These are phyloP conservation scores for Yamadazyma songkhlaensis DNA, from an alignment of 1,139 yeast species.

Conservation along the genomic window DNA sequence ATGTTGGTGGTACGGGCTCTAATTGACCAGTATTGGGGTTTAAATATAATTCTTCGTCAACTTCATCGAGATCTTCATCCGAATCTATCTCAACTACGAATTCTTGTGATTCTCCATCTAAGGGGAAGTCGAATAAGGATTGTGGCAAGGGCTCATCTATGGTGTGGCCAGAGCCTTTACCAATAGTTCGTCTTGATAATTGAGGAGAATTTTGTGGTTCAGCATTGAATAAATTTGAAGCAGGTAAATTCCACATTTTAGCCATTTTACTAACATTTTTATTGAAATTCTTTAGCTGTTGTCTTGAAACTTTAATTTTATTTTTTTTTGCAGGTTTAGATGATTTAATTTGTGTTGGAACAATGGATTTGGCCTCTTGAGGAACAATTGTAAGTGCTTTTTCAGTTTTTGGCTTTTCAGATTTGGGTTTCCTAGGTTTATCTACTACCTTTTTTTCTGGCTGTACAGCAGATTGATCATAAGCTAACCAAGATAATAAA, in stretches of 20 bases:
- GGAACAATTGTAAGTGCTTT: not conserved
- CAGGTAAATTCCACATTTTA: slow-evolving; percentile 37
- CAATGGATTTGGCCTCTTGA: not conserved
- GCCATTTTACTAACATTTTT: slow-evolving; percentile 22
- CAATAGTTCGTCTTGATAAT: not conserved
- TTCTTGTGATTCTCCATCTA: slow-evolving; percentile 20
- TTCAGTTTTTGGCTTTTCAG: not conserved
- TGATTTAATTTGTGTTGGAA: not conserved
- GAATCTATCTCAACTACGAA: slow-evolving; percentile 32
- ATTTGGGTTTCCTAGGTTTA: not conserved
- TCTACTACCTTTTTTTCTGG: not conserved
- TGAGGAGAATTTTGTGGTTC: slow-evolving; percentile 4
- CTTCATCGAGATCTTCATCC: slow-evolving; percentile 18
- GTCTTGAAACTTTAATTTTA: slow-evolving; percentile 10
- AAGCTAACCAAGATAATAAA: slow-evolving; percentile 36
- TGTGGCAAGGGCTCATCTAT: slow-evolving; percentile 15
- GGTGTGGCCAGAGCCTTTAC: slow-evolving; percentile 4
- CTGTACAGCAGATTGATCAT: slow-evolving; percentile 17
- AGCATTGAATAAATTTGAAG: slow-evolving; percentile 18
- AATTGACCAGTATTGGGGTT: slow-evolving; percentile 34
- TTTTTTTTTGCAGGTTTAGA: slow-evolving; percentile 1
- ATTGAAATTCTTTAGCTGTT: slow-evolving; percentile 14
- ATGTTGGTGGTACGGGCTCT: slow-evolving; percentile 34
- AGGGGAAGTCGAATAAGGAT: slow-evolving; percentile 10
- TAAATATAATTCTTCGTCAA: slow-evolving; percentile 30